These are phyloP conservation scores for Closterium sp. DNA, from an alignment of 139 green algal genomes.

Conservation along the genomic window DNA sequence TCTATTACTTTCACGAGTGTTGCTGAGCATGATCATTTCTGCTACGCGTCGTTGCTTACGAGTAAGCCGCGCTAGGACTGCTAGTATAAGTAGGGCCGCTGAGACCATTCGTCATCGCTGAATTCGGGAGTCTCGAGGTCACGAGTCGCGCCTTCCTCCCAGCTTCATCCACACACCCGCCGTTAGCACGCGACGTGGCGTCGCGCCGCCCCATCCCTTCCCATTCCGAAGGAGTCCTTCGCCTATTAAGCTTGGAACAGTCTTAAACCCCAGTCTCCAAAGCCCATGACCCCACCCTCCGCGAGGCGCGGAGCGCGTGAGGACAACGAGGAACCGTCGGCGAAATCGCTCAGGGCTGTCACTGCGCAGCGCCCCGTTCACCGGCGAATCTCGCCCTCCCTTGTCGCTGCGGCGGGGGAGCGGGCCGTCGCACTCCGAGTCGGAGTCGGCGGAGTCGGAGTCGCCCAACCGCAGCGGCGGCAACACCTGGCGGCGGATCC, in stretches of 20 bases:
- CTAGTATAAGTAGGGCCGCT: not conserved
- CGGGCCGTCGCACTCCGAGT: not conserved
- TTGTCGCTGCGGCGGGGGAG: not conserved
- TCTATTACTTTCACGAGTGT: not conserved
- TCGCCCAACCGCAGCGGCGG: too few relatives aligned
- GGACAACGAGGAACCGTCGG: not conserved
- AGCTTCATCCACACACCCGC: too few relatives aligned
- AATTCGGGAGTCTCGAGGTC: not conserved
- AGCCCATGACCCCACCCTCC: not conserved
- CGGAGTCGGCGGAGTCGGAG: too few relatives aligned
- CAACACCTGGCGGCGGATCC: too few relatives aligned
- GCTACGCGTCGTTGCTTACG: not conserved
- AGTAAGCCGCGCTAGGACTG: not conserved
- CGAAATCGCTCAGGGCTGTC: not conserved
- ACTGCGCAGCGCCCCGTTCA: not conserved
- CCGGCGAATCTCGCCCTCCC: too few relatives aligned
- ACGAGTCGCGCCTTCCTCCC: too few relatives aligned
- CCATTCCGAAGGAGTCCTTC: too few relatives aligned
- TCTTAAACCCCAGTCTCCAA: not conserved
- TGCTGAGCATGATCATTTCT: not conserved
- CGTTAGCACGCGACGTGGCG: too few relatives aligned
- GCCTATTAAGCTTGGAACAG: not conserved
- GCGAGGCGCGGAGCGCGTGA: not conserved
- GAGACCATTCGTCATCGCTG: not conserved
- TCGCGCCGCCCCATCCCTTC: too few relatives aligned